Conservation (phyloP, 2,329 filamentous ascomycete species). For the Corinectria fuckeliana region DNA sequence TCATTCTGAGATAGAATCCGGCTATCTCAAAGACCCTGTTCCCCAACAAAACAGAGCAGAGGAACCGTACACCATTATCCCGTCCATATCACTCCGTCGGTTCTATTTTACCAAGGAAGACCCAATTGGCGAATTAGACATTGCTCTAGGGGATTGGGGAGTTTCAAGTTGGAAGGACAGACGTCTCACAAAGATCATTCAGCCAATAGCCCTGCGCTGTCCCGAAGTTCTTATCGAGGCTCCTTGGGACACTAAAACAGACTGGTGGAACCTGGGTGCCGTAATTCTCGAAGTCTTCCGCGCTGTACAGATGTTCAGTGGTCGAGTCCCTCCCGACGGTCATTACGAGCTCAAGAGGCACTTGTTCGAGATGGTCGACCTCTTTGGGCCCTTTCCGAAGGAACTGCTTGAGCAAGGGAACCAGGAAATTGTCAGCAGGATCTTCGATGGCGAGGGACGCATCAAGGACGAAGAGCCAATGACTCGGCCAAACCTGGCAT, state of each 20-base stretch:
- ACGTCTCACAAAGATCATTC: slow-evolving; percentile 31
- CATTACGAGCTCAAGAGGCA: slow-evolving; percentile 23
- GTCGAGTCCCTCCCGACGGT: background rate
- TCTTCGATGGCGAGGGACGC: slow-evolving; percentile 18
- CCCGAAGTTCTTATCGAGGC: slow-evolving; percentile 35
- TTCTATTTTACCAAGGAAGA: slow-evolving; percentile 24
- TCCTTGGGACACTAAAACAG: slow-evolving; percentile 24
- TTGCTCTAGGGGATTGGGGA: slow-evolving; percentile 29
- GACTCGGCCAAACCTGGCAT: background rate
- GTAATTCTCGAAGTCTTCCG: slow-evolving; percentile 25
- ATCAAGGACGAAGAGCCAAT: background rate
- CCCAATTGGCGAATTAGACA: slow-evolving; percentile 13
- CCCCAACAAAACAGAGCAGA: slow-evolving; percentile 16
- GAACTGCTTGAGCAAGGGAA: slow-evolving; percentile 19
- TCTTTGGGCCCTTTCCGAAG: slow-evolving; percentile 26
- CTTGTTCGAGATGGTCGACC: slow-evolving; percentile 25
- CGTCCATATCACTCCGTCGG: slow-evolving; percentile 8
- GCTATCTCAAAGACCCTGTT: slow-evolving; percentile 20
- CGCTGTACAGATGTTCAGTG: slow-evolving; percentile 25
- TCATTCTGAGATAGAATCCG: slow-evolving; percentile 16
- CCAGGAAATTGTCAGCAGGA: background rate
- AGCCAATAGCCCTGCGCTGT: slow-evolving; percentile 30
- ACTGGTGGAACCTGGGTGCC: slow-evolving; percentile 34
- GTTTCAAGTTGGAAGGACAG: slow-evolving; percentile 28
- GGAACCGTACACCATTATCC: slow-evolving; percentile 10